A percentile compares a stretch with the other conserved stretches of the same genome.
These are phyloP conservation scores for Aureobasidium sp. DNA, from an alignment of 2,329 filamentous ascomycete species.

Conservation along the genomic window DNA sequence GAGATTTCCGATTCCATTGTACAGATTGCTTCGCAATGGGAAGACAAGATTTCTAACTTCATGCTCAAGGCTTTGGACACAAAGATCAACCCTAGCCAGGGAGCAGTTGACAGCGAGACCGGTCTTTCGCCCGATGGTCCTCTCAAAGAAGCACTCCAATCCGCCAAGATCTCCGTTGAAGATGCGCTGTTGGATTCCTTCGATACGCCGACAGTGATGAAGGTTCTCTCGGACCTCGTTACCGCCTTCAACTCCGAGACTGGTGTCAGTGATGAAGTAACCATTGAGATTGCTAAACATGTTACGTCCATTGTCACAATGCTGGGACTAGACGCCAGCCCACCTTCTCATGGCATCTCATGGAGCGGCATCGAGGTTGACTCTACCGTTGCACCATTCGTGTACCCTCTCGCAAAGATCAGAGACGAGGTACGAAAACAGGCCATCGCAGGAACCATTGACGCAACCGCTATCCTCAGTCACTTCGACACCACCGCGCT, in stretches of 20 bases:
- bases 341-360: constrained; percentile 40
- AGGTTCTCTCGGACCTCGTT: constrained; percentile 66
- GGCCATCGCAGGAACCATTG: constrained; percentile 43
- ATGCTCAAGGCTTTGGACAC: constrained; percentile 51
- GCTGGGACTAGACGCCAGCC: constrained; percentile 65
- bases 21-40: constrained; percentile 66
- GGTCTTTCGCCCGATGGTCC: constrained; percentile 23
- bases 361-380: constrained; percentile 60
- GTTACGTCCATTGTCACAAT: constrained; percentile 76
- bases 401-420: constrained; percentile 50
- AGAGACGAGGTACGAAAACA: constrained; percentile 50
- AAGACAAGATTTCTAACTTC: constrained; percentile 66
- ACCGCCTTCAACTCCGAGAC: constrained; percentile 60
- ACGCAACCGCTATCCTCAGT: constrained; percentile 25
- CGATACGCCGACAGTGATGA: constrained; percentile 74
- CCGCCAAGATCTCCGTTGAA: constrained; percentile 50
- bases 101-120: constrained; percentile 16
- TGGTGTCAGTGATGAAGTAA: constrained; percentile 37
- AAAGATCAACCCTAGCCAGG: constrained; percentile 19
- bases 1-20: constrained; percentile 82
- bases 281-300: constrained; percentile 58
- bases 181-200: constrained; percentile 73
- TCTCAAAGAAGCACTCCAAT: constrained; percentile 34
- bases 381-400: constrained; percentile 47
- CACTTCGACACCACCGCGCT: constrained; percentile 15